Evolutionary conservation across 768 basidiomycete species (phyloP), one percentile per base, ranked within the genome.

Genomic region (Amanita rubescens): DNA sequence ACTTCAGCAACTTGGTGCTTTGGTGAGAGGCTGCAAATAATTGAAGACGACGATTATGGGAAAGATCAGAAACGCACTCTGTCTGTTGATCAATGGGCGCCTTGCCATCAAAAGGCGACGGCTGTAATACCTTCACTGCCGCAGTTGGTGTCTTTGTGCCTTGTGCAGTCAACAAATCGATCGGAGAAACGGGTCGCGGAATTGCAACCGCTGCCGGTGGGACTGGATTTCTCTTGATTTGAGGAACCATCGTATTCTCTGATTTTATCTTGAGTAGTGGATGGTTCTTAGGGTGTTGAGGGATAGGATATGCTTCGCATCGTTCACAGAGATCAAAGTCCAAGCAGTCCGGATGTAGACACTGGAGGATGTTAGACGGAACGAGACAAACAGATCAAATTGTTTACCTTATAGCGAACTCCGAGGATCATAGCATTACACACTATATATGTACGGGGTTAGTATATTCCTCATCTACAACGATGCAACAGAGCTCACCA

Each of bases 281-380:
- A 62, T 94, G 92, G 30, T 68, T 78, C 11, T 65, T 54, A 0
- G 89, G 87, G 64, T 94, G 91, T 11, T 87, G 72, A 5, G 82
- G 69, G 55, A 92, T 87, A 0, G 91, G 91, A 53, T 81, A 75
- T 5, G 89, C 83, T 68, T 93, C 91, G 67, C 92, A 94, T 49
- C 66, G 67, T 54, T 75, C 72, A 68, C 91, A 94, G 15, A 94
- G 74, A 61, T 94, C 92, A 59, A 82, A 92, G 65, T 93, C 87
- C 0, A 78, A 75, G 68, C 92, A 94, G 3, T 71, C 69, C 12
- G 80, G 74, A 62, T 91, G 82, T 80, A 90, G 83, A 68, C 92
- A 94, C 85, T 88, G 57, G 8, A 56, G 49, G 39, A 25, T 38
- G 50, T 45, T 37, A 57, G 53, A 30, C 35, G 30, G 34, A 38